Evolutionary conservation across 345 rosid species (phyloP), one percentile per base, ranked within the genome.

Genomic region (Punica granatum): DNA sequence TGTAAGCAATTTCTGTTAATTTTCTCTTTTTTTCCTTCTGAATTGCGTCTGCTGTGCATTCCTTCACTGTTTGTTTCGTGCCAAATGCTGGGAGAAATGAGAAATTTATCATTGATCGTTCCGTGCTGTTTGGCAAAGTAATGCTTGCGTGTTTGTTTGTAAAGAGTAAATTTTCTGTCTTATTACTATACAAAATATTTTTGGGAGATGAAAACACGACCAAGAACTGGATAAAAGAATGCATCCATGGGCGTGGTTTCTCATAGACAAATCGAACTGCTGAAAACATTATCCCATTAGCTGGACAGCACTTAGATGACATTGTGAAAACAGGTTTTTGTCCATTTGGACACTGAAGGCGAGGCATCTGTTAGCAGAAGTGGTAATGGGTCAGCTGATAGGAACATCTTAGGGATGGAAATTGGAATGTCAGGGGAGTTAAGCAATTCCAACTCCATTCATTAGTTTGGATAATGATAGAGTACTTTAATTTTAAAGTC

Each of bases 1-100:
- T 92, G 98, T 95, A 79, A 74, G 97, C 67, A 5, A 69, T 7
- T 35, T 1, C 54, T 46, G 36, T 44, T 16, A 33, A 26, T 14
- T 36, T 39, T 7, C 19, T 21, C 30, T 37, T 21, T 1, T 23
- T 1, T 7, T 4, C 12, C 43, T 21, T 62, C 43, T 11, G 19
- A 25, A 63, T 39, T 36, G 43, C 21, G 0, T 23, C 19, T 1
- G 21, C 6, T 63, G 32, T n/a, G 43, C 32, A 15, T 13, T 1
- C 18, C n/a, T 63, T 63, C 18, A 4, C 14, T 62, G 43, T 62
- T 62, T 35, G 14, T 68, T 58, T 60, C 43, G 1, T 4, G 11
- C 15, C 9, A n/a, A 39, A 66, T 49, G 42, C 37, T 53, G 46
- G 30, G 34, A 30, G 41, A 56, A 31, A 60, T 25, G 36, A 31